These are phyloP conservation scores for Hibiscus mutabilis DNA, from an alignment of 345 rosid genomes.

Conservation along the genomic window DNA sequence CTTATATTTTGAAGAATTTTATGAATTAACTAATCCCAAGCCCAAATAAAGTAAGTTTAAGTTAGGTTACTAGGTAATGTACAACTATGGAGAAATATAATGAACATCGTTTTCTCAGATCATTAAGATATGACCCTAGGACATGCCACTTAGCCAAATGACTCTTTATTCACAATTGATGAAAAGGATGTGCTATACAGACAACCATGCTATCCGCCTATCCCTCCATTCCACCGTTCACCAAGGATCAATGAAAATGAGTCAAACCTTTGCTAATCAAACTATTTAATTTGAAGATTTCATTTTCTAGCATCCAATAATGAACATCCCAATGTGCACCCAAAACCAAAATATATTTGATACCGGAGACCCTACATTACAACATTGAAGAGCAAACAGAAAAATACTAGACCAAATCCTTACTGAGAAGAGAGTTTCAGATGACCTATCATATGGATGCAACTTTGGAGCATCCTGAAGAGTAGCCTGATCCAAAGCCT, in stretches of 20 bases:
- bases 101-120: not conserved
- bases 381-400: not conserved
- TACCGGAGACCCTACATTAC: not conserved
- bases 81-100: not conserved
- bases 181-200: not conserved
- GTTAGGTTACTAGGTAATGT: not conserved
- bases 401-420: constrained; percentile 5
- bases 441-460: constrained; percentile 82
- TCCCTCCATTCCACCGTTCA: not conserved
- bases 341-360: not conserved
- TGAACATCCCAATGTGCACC: not conserved
- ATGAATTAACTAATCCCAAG: not conserved
- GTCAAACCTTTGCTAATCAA: not conserved
- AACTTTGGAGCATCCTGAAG: constrained; percentile 62
- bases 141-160: not conserved
- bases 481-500: constrained; percentile 31
- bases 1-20: not conserved
- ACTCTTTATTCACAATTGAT: not conserved
- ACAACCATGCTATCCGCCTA: not conserved
- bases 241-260: not conserved
- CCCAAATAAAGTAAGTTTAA: not conserved
- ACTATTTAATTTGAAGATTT: not conserved
- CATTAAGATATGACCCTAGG: not conserved
- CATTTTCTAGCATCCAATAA: not conserved
- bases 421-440: constrained; percentile 82